Evolutionary conservation across 495 filamentous ascomycete genomes (phyloP).

Genomic region (Aspergillus saccharolyticus): DNA sequence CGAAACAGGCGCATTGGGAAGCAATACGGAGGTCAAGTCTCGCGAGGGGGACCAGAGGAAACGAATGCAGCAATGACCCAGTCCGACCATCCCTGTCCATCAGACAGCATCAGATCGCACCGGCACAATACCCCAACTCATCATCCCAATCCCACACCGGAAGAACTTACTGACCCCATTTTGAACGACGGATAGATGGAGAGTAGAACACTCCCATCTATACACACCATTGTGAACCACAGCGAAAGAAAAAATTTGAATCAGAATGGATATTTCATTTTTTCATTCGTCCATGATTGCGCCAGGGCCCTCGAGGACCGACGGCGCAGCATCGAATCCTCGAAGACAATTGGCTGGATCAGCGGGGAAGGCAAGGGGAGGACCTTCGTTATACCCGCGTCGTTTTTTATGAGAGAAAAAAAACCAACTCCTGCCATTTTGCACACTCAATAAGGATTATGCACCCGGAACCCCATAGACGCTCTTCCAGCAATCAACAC

Average conservation of each 20-base stretch:
- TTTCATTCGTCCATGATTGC: neutral
- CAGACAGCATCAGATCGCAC: neutral
- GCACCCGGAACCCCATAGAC: neutral
- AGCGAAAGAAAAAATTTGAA: neutral
- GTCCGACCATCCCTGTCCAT: constrained; percentile 1
- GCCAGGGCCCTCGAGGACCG: neutral
- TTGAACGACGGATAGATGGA: neutral
- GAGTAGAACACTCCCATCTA: neutral
- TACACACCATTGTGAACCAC: neutral
- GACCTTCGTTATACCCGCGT: neutral
- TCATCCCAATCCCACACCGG: neutral
- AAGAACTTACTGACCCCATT: neutral
- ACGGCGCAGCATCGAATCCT: neutral
- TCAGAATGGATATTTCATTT: neutral
- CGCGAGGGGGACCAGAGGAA: neutral
- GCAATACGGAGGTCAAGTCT: neutral
- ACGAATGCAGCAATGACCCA: neutral
- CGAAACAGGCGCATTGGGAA: neutral
- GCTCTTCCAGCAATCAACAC: neutral
- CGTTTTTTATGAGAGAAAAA: neutral
- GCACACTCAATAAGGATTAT: neutral
- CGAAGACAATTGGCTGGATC: neutral
- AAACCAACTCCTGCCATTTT: neutral
- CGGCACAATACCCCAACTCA: neutral
- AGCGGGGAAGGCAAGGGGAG: neutral